phyloP scores from a whole-genome alignment of 2,329 filamentous ascomycete genomes.

The Claviceps humidiphila region DNA sequence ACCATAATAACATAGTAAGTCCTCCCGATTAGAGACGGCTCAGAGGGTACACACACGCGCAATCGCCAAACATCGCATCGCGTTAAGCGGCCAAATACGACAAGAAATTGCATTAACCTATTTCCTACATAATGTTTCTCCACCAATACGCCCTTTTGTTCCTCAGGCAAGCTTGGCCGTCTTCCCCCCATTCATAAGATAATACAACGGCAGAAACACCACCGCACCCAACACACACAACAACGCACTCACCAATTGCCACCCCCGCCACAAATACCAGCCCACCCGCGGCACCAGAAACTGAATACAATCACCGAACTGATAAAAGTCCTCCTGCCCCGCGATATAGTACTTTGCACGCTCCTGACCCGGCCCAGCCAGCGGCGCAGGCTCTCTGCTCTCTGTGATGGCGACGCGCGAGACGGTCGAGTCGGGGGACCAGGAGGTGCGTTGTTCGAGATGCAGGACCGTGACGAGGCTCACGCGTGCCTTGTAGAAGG shows the following conservation, averaged over 20 bases:
- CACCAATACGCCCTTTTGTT: no score
- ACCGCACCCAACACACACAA: constrained; percentile 49
- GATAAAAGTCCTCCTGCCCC: constrained; percentile 71
- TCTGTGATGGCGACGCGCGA: constrained; percentile 3
- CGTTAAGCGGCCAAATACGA: no score
- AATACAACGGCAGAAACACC: constrained; percentile 23
- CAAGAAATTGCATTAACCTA: no score
- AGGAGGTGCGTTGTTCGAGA: constrained; percentile 34
- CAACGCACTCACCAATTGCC: constrained; percentile 51
- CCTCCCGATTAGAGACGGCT: no score
- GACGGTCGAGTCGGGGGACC: constrained; percentile 8
- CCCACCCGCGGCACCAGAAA: constrained; percentile 54
- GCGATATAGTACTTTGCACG: constrained; percentile 52
- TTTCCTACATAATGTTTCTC: no score
- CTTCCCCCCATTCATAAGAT: constrained; percentile 15
- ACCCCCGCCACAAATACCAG: constrained; percentile 36
- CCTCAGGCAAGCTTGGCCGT: constrained; percentile 6
- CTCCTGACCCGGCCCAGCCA: constrained; percentile 10
- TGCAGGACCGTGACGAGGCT: constrained; percentile 54
- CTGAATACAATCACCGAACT: constrained; percentile 60
- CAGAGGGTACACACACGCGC: no score
- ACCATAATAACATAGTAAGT: no score
- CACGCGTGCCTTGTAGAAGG: constrained; percentile 58
- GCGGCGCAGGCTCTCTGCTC: constrained; percentile 6
- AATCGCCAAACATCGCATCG: no score